These are phyloP conservation scores for Citrus trifoliata DNA, from an alignment of 345 rosid species.

Conservation along the genomic window DNA sequence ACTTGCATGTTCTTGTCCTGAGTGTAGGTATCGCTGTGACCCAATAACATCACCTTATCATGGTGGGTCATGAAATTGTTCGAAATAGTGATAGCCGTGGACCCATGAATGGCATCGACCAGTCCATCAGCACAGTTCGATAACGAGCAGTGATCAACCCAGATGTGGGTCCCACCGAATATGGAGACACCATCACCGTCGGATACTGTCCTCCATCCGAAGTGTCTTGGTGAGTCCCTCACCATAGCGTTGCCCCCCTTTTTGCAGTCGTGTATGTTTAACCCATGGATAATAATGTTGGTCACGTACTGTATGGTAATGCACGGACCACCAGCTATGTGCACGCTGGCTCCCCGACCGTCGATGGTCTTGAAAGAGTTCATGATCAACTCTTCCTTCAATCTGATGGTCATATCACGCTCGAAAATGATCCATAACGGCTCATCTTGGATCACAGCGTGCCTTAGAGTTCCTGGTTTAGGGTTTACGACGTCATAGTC, in stretches of 20 bases:
- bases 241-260: slow-evolving; percentile 80
- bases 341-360: slow-evolving; percentile 77
- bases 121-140: slow-evolving; percentile 73
- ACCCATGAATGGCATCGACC: slow-evolving; percentile 68
- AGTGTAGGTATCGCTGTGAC: slow-evolving; percentile 64
- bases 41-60: slow-evolving; percentile 74
- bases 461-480: slow-evolving; percentile 64
- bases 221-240: slow-evolving; percentile 63
- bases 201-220: slow-evolving; percentile 63
- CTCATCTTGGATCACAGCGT: slow-evolving; percentile 67
- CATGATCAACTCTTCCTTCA: slow-evolving; percentile 81
- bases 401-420: slow-evolving; percentile 68
- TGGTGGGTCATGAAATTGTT: slow-evolving; percentile 84
- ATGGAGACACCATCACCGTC: slow-evolving; percentile 88
- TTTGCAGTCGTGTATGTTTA: slow-evolving; percentile 78
- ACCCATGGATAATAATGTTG: slow-evolving; percentile 70
- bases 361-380: slow-evolving; percentile 82
- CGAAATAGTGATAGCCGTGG: slow-evolving; percentile 73
- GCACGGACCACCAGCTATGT: slow-evolving; percentile 84
- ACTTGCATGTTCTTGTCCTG: slow-evolving; percentile 82
- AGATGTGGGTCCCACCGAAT: slow-evolving; percentile 73
- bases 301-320: slow-evolving; percentile 72
- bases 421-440: slow-evolving; percentile 76
- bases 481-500: slow-evolving; percentile 67
- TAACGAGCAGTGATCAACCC: slow-evolving; percentile 82